phyloP scores from a whole-genome alignment of 78 protist species.

The Monosiga brevicollis region DNA sequence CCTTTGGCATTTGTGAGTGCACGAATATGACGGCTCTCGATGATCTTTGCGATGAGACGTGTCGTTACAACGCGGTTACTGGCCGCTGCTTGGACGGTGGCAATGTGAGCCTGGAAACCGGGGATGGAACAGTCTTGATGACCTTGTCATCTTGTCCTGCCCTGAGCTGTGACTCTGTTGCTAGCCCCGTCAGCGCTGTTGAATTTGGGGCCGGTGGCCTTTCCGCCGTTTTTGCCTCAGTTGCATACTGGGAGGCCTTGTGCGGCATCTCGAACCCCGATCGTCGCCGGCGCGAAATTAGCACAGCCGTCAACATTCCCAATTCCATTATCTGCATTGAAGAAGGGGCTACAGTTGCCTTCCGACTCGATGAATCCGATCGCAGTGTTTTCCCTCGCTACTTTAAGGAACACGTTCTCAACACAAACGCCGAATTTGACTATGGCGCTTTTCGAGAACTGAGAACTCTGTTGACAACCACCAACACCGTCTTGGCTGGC shows the following conservation, averaged over 20 bases:
- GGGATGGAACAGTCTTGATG: no score
- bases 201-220: neutral
- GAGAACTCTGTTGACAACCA: neutral
- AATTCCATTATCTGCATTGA: conserved; percentile 48
- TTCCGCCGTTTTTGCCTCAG: neutral
- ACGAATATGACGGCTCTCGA: neutral
- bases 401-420: conserved; percentile 42
- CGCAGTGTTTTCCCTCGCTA: conserved; percentile 37
- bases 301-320: neutral
- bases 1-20: conserved; percentile 17
- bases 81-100: no score
- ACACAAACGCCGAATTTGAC: conserved; percentile 54
- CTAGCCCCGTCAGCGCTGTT: neutral
- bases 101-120: no score
- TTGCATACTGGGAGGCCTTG: neutral
- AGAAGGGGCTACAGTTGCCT: conserved; percentile 20
- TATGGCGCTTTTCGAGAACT: conserved; percentile 46
- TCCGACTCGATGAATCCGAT: conserved; percentile 4
- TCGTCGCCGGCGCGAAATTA: neutral
- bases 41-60: conserved; percentile 16
- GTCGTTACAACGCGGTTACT: no score
- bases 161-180: no score
- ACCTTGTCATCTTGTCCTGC: no score
- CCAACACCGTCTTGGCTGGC: neutral
- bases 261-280: neutral